These are phyloP conservation scores for Pulveroboletus sp. DNA, from an alignment of 768 basidiomycete species.

Conservation along the genomic window DNA sequence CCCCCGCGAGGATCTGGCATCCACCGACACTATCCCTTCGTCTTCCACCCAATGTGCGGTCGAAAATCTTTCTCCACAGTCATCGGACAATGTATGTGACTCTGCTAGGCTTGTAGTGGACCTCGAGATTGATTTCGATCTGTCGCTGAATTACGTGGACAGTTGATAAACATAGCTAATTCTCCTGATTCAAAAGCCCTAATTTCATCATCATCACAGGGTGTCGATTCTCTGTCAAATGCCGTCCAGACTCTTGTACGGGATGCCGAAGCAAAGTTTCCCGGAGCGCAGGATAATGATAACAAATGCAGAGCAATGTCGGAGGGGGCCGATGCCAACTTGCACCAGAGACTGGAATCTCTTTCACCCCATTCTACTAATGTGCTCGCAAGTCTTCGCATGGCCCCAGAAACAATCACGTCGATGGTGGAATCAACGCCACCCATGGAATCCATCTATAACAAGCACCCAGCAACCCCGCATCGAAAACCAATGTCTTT, in stretches of 20 bases:
- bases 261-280: not conserved
- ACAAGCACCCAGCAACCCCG: constrained; percentile 21
- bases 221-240: constrained; percentile 2
- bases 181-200: not conserved
- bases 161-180: not conserved
- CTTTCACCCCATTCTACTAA: constrained; percentile 56
- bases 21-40: constrained; percentile 5
- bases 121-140: constrained; percentile 5
- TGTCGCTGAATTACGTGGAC: constrained; percentile 1
- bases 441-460: constrained; percentile 2
- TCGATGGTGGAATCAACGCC: constrained; percentile 12
- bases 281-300: not conserved
- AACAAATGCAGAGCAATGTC: constrained; percentile 35
- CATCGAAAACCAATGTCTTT: constrained; percentile 12
- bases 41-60: constrained; percentile 10
- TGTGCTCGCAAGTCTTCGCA: constrained; percentile 38
- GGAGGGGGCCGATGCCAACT: constrained; percentile 8
- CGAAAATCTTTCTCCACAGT: constrained; percentile 23
- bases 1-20: not conserved
- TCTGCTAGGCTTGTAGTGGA: constrained; percentile 1
- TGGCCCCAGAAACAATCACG: constrained; percentile 19
- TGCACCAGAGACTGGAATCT: constrained; percentile 46
- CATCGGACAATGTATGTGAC: constrained; percentile 16
- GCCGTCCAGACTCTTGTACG: not conserved
- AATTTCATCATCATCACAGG: constrained; percentile 1